Evolutionary conservation across 192 early-diverging fungal genomes (phyloP).

Genomic region (Spizellomyces punctatus): DNA sequence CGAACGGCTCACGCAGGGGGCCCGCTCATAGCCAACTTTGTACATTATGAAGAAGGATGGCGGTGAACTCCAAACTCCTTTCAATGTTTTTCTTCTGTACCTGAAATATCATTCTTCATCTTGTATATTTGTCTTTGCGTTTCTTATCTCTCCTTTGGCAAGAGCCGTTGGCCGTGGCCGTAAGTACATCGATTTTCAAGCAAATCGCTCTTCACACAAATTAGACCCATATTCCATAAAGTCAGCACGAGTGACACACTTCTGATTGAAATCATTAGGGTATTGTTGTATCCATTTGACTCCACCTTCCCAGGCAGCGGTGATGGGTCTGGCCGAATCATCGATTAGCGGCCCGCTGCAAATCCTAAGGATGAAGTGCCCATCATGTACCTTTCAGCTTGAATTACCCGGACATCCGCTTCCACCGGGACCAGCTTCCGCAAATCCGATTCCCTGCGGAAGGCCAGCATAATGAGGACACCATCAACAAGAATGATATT

Average conservation of each 20-base stretch:
- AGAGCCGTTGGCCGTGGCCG: too few relatives aligned
- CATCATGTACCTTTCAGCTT: slow-evolving; percentile 61
- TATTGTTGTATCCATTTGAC: slow-evolving; percentile 32
- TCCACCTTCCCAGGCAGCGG: slow-evolving; percentile 63
- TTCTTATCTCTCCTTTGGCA: too few relatives aligned
- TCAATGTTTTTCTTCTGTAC: not conserved
- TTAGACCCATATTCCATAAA: slow-evolving; percentile 60
- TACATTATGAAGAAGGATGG: too few relatives aligned
- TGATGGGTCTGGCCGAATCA: slow-evolving; percentile 52
- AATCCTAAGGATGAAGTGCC: not conserved
- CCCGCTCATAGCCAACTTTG: not conserved
- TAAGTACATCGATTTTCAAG: not conserved
- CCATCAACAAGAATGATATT: not conserved
- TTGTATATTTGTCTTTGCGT: too few relatives aligned
- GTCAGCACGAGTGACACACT: slow-evolving; percentile 61
- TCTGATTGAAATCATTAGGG: slow-evolving; percentile 47
- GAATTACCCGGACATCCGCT: slow-evolving; percentile 57
- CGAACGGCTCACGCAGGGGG: slow-evolving; percentile 34
- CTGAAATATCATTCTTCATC: too few relatives aligned
- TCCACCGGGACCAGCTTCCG: slow-evolving; percentile 57
- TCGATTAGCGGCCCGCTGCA: not conserved
- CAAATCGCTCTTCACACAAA: slow-evolving; percentile 4
- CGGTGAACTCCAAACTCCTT: not conserved
- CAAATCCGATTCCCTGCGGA: slow-evolving; percentile 45
- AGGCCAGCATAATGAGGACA: not conserved